Evolutionary conservation across 768 basidiomycete species (phyloP).

Genomic region (Phylloporus sp.): DNA sequence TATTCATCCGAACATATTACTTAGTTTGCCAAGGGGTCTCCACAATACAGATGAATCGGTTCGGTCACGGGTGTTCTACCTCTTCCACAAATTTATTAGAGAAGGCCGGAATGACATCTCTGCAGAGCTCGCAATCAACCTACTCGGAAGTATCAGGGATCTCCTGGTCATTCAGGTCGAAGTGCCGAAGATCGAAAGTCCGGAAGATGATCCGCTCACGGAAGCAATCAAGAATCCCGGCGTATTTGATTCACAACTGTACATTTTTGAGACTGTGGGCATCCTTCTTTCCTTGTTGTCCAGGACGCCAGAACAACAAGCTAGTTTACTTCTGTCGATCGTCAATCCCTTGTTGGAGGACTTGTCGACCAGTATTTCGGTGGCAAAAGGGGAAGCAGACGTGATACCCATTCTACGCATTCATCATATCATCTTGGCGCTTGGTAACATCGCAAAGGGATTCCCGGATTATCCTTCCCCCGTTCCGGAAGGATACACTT

Average conservation of each 20-base stretch:
- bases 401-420: constrained; percentile 78
- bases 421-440: constrained; percentile 91
- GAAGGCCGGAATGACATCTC: constrained; percentile 78
- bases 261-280: constrained; percentile 91
- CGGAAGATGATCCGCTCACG: constrained; percentile 67
- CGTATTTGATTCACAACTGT: constrained; percentile 85
- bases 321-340: constrained; percentile 65
- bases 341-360: constrained; percentile 80
- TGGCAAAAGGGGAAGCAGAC: constrained; percentile 57
- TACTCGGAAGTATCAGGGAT: constrained; percentile 75
- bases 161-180: constrained; percentile 71
- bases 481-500: constrained; percentile 59
- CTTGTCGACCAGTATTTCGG: constrained; percentile 54
- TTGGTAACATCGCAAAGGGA: constrained; percentile 93
- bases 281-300: constrained; percentile 75
- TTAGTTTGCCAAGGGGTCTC: constrained; percentile 59
- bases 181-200: constrained; percentile 72
- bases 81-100: constrained; percentile 89
- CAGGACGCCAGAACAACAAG: constrained; percentile 64
- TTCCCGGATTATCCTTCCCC: constrained; percentile 87
- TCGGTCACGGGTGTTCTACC: constrained; percentile 81
- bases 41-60: constrained; percentile 71
- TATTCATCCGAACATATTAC: not conserved
- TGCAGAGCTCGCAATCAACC: constrained; percentile 59
- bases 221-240: constrained; percentile 75